Conservation (phyloP, 441 rosid species). For the Adansonia grandidieri region DNA sequence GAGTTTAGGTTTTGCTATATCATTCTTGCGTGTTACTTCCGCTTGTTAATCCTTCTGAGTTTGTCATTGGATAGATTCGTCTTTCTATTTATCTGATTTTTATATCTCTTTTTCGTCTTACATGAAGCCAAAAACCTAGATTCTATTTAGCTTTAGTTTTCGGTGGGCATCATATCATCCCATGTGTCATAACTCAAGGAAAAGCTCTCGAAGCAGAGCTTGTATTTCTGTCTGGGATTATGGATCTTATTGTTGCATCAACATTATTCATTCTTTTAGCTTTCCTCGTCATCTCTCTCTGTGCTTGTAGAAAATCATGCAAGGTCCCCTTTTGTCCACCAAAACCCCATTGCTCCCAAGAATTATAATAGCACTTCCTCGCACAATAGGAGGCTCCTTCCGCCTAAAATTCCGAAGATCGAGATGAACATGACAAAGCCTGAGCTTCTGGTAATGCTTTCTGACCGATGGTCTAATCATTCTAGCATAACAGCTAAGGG, state of each 20-base stretch:
- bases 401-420: slow-evolving; percentile 32
- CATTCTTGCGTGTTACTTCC: too few relatives aligned
- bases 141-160: too few relatives aligned
- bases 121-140: not conserved
- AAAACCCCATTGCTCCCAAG: slow-evolving; percentile 31
- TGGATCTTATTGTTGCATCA: slow-evolving; percentile 51
- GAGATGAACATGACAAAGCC: slow-evolving; percentile 43
- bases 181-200: too few relatives aligned
- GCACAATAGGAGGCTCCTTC: slow-evolving; percentile 40
- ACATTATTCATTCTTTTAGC: slow-evolving; percentile 22
- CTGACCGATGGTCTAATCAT: slow-evolving; percentile 32
- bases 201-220: too few relatives aligned
- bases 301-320: slow-evolving; percentile 30
- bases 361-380: slow-evolving; percentile 30
- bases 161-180: too few relatives aligned
- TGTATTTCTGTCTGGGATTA: slow-evolving; percentile 29
- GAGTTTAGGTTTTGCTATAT: too few relatives aligned
- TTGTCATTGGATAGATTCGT: too few relatives aligned
- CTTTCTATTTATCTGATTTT: too few relatives aligned
- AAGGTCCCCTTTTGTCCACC: slow-evolving; percentile 36
- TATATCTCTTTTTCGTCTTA: not conserved
- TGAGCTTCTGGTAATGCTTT: slow-evolving; percentile 31
- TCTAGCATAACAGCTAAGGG: not conserved
- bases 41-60: too few relatives aligned
- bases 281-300: not conserved